phyloP scores from a whole-genome alignment of 2,329 filamentous ascomycete species.

The Fusarium irregulare region DNA sequence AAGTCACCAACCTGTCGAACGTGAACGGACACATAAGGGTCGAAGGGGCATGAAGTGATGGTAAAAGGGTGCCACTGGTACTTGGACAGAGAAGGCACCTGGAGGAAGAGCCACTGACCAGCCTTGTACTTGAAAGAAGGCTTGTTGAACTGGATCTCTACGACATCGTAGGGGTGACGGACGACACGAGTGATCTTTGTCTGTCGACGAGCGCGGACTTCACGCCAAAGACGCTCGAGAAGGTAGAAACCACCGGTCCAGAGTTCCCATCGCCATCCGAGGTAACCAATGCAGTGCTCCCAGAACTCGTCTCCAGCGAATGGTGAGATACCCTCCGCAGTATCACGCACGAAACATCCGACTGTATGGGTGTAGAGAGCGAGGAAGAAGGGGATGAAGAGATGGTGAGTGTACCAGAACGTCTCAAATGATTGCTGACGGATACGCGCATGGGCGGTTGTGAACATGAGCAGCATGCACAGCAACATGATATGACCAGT shows the following conservation, averaged over 20 bases:
- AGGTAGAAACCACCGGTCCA: slow-evolving; percentile 88
- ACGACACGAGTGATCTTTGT: slow-evolving; percentile 95
- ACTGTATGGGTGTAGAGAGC: slow-evolving; percentile 95
- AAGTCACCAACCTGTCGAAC: slow-evolving; percentile 98
- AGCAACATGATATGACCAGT: slow-evolving; percentile 98
- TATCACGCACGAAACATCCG: slow-evolving; percentile 95
- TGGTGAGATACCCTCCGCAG: slow-evolving; percentile 76
- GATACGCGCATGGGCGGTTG: slow-evolving; percentile 91
- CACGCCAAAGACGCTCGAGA: slow-evolving; percentile 87
- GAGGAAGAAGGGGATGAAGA: slow-evolving; percentile 96
- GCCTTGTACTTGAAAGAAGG: slow-evolving; percentile 98
- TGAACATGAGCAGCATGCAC: slow-evolving; percentile 99
- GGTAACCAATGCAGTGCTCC: slow-evolving; percentile 92
- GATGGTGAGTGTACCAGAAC: slow-evolving; percentile 99
- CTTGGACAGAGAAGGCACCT: slow-evolving; percentile 87
- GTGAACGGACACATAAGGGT: slow-evolving; percentile 94
- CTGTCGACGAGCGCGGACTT: slow-evolving; percentile 83
- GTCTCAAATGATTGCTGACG: slow-evolving; percentile 97
- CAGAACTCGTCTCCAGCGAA: slow-evolving; percentile 87
- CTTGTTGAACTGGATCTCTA: slow-evolving; percentile 97
- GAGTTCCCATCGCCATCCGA: slow-evolving; percentile 98
- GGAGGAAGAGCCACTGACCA: slow-evolving; percentile 97
- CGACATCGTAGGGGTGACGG: slow-evolving; percentile 94
- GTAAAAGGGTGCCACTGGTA: slow-evolving; percentile 99
- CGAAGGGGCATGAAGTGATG: slow-evolving; percentile 97